Evolutionary conservation across 805 yeast species (phyloP).

Genomic region (Sugiyamaella floridensis): DNA sequence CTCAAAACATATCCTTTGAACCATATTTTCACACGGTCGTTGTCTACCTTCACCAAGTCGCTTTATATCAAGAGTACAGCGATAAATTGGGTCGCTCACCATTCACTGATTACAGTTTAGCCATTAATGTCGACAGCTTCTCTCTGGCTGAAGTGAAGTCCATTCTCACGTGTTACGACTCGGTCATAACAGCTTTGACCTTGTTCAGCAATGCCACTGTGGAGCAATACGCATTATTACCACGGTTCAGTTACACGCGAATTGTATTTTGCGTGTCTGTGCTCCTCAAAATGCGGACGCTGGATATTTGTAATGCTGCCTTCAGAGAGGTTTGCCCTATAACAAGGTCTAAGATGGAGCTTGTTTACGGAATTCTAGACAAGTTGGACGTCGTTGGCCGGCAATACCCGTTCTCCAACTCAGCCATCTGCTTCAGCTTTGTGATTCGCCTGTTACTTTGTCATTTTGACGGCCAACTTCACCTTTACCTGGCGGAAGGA

Average conservation of each 20-base stretch:
- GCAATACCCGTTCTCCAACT: slow-evolving; percentile 26
- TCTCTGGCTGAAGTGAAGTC: slow-evolving; percentile 23
- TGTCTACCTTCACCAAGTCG: slow-evolving; percentile 39
- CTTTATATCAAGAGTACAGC: slow-evolving; percentile 21
- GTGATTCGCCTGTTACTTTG: slow-evolving; percentile 28
- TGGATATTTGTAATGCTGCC: slow-evolving; percentile 23
- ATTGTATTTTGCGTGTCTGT: slow-evolving; percentile 26
- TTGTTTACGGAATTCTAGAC: slow-evolving; percentile 16
- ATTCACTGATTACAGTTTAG: slow-evolving; percentile 30
- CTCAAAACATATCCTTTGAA: slow-evolving; percentile 33
- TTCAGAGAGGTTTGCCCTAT: slow-evolving; percentile 24
- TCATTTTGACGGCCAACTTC: slow-evolving; percentile 26
- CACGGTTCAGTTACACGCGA: slow-evolving; percentile 31
- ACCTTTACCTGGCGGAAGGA: background rate
- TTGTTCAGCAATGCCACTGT: slow-evolving; percentile 23
- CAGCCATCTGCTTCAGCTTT: slow-evolving; percentile 24
- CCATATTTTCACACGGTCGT: slow-evolving; percentile 46
- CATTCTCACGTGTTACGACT: slow-evolving; percentile 22
- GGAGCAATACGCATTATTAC: slow-evolving; percentile 48
- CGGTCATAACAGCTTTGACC: slow-evolving; percentile 21
- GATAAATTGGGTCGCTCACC: slow-evolving; percentile 29
- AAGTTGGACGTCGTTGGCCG: slow-evolving; percentile 19
- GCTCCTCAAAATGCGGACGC: slow-evolving; percentile 28
- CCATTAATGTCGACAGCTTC: slow-evolving; percentile 18
- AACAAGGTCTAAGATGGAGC: slow-evolving; percentile 16